These are phyloP conservation scores for Rhizodiscina lignyota DNA, from an alignment of 495 filamentous ascomycete genomes.

Conservation along the genomic window DNA sequence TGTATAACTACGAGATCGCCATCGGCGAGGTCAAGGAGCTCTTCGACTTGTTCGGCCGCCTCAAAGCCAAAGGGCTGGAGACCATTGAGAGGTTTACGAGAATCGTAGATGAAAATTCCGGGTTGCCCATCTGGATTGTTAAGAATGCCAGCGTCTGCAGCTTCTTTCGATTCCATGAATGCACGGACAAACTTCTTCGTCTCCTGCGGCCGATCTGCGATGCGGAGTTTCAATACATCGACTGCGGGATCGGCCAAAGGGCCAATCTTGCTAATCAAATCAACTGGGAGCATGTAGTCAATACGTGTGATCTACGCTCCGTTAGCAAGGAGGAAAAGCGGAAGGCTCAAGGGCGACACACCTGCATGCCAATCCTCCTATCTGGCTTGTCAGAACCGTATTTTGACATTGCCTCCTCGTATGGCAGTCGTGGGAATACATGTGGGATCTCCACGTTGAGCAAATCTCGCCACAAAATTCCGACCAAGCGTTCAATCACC, in stretches of 20 bases:
- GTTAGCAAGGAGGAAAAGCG: constrained; percentile 10
- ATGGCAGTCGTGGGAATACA: constrained; percentile 45
- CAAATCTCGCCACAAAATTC: constrained; percentile 31
- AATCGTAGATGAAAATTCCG: constrained; percentile 57
- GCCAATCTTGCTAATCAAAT: constrained; percentile 58
- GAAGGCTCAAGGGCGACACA: constrained; percentile 20
- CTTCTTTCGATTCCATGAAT: constrained; percentile 53
- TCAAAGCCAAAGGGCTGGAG: constrained; percentile 60
- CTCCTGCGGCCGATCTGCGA: constrained; percentile 25
- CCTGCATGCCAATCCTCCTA: constrained; percentile 42
- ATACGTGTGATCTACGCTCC: constrained; percentile 39
- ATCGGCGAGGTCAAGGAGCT: constrained; percentile 35
- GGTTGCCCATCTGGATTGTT: constrained; percentile 54
- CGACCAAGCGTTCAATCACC: constrained; percentile 47
- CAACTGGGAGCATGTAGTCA: constrained; percentile 41
- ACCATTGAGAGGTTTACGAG: constrained; percentile 51
- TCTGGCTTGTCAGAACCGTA: constrained; percentile 93
- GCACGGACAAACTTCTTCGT: constrained; percentile 41
- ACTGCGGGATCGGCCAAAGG: constrained; percentile 43
- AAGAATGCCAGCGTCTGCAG: constrained; percentile 39
- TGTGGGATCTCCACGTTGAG: constrained; percentile 15
- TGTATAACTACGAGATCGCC: constrained; percentile 70
- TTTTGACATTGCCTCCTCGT: constrained; percentile 58
- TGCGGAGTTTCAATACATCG: constrained; percentile 50
- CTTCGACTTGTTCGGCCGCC: constrained; percentile 40